Conservation (phyloP, 306 rosid genomes). For the Sesbania bispinosa region DNA sequence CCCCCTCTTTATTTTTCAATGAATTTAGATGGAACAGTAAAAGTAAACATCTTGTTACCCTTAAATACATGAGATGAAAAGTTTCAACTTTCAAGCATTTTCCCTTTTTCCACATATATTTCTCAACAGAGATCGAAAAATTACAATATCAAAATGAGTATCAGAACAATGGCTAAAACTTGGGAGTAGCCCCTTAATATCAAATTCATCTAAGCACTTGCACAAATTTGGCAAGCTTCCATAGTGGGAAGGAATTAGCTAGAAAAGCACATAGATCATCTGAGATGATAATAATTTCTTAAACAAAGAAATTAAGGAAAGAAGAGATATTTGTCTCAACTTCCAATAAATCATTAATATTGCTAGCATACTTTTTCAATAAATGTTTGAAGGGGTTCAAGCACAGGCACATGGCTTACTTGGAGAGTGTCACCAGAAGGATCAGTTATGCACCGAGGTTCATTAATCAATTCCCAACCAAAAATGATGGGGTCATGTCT, state of each 20-base stretch:
- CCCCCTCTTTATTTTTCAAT: not conserved
- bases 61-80: not conserved
- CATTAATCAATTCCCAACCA: constrained; percentile 95
- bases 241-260: not conserved
- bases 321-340: not conserved
- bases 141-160: not conserved
- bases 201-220: not conserved
- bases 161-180: not conserved
- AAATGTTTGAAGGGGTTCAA: not conserved
- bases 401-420: constrained; percentile 51
- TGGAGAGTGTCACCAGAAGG: constrained; percentile 97
- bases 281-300: not conserved
- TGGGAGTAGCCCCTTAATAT: not conserved
- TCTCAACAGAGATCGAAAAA: not conserved
- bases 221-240: not conserved
- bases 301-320: constrained; percentile 1
- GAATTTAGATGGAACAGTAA: not conserved
- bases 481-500: constrained; percentile 88
- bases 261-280: not conserved
- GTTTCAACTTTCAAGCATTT: not conserved
- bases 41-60: not conserved
- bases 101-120: not conserved
- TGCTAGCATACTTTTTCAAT: not conserved
- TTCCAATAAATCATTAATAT: not conserved
- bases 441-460: constrained; percentile 92